A percentile compares a stretch with the other conserved stretches of the same genome.
These are phyloP conservation scores for Paecilomyces dactylethromorphus DNA, from an alignment of 2,329 filamentous ascomycete species.

Conservation along the genomic window DNA sequence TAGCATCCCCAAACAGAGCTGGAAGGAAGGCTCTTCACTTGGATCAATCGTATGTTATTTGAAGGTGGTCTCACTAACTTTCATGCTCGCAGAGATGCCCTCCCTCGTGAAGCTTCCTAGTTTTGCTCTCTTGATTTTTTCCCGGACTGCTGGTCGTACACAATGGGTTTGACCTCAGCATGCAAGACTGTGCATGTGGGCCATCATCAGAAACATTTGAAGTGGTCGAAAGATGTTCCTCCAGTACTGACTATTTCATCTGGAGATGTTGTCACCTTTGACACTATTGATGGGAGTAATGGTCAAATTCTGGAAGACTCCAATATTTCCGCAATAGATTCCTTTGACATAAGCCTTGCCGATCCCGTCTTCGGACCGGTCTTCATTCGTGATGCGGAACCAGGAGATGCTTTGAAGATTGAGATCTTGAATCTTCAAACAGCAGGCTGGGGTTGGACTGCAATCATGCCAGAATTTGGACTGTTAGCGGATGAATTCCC, in stretches of 20 bases:
- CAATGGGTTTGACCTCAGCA: slow-evolving; percentile 11
- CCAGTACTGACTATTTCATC: slow-evolving; percentile 44
- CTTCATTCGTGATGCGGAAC: slow-evolving; percentile 42
- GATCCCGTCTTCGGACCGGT: slow-evolving; percentile 50
- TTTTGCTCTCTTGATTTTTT: neutral
- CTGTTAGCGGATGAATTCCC: slow-evolving; percentile 45
- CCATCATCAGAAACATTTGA: slow-evolving; percentile 35
- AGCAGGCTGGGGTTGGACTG: slow-evolving; percentile 47
- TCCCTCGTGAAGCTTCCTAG: neutral
- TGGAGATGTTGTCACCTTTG: slow-evolving; percentile 43
- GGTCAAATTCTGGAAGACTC: slow-evolving; percentile 44
- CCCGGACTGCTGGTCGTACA: neutral
- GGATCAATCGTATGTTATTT: neutral
- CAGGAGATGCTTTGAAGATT: slow-evolving; percentile 47
- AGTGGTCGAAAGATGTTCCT: slow-evolving; percentile 43
- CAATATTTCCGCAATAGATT: slow-evolving; percentile 31
- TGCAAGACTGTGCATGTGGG: slow-evolving; percentile 26
- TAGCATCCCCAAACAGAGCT: neutral
- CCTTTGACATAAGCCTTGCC: slow-evolving; percentile 36
- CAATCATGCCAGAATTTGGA: slow-evolving; percentile 46
- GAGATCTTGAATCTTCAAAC: slow-evolving; percentile 43
- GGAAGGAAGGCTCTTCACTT: neutral
- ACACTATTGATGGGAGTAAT: slow-evolving; percentile 45
- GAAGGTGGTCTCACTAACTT: neutral
- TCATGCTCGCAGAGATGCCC: neutral